phyloP scores from a whole-genome alignment of 176 grass and related monocot genomes.

The Triticum urartu region DNA sequence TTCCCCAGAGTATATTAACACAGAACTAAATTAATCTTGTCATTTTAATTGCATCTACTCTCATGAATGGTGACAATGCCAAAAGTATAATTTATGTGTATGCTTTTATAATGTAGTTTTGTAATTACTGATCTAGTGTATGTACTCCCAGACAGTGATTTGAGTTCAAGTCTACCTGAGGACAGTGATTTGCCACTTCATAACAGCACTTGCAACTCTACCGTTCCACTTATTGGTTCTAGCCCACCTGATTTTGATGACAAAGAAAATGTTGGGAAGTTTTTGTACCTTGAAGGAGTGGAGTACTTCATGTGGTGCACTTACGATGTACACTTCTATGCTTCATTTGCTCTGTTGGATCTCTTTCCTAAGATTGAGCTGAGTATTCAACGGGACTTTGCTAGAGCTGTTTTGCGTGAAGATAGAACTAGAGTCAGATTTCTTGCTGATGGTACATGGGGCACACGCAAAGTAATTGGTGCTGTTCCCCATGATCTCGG shows the following conservation, averaged over 20 bases:
- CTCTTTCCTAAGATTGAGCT: conserved; percentile 96
- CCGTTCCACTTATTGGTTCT: conserved; percentile 35
- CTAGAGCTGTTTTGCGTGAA: conserved; percentile 79
- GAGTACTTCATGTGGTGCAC: conserved; percentile 99
- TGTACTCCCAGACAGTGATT: conserved; percentile 58
- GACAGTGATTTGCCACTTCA: conserved; percentile 28
- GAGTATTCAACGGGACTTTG: conserved; percentile 92
- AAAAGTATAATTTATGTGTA: not conserved
- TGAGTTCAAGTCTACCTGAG: conserved; percentile 12
- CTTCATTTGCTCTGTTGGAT: conserved; percentile 89
- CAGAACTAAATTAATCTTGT: not conserved
- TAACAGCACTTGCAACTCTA: conserved; percentile 15
- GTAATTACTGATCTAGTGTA: not conserved
- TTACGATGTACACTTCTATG: conserved; percentile 97
- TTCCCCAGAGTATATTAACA: not conserved
- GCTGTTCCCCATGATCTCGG: conserved; percentile 96
- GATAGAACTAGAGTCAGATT: conserved; percentile 84
- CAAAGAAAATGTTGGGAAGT: conserved; percentile 81
- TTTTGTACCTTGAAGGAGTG: conserved; percentile 93
- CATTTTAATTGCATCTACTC: conserved; percentile 15
- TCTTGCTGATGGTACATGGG: conserved; percentile 90
- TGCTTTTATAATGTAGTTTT: not conserved
- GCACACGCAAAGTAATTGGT: conserved; percentile 79
- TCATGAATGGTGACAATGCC: not conserved
- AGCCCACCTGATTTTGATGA: conserved; percentile 31